Evolutionary conservation across 148 eudicot genomes (phyloP), one percentile per base, ranked within the genome.

Genomic region (Rhododendron griersonianum): DNA sequence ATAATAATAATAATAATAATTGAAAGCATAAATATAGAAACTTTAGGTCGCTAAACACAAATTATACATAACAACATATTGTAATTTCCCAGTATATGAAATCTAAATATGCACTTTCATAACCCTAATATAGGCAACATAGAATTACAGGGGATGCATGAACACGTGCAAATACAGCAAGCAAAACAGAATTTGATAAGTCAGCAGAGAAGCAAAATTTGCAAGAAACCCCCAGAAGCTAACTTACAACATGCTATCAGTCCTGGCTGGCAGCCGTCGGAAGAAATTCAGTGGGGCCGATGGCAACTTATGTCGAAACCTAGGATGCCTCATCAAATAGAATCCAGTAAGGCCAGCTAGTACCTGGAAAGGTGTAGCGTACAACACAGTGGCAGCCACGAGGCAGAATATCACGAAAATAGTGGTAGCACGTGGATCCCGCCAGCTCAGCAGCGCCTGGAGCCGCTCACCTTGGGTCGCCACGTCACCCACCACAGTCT

Each of bases 281-380:
- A 95, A 94, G 92, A 95, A 95, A 57, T 93, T 95, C 47, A 93
- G 59, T 0, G 96, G 95, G 16, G 91, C 83, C 10, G 98, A 39
- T 47, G 97, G 98, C 85, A 91, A 83, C 90, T 88, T 93, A 33
- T 85, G 87, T 3, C 98, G 91, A 10, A 95, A 91, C 87, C 88
- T 93, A 0, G 98, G 98, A 89, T 95, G 98, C 90, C 98, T 92
- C 98, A 95, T 95, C 9, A 74, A 81, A 47, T 91, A 95, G 74
- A 90, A 87, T 73, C 96, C 98, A 8, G 84, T 82, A 74, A 87
- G 3, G 11, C 85, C 86, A 50, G 86, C 90, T 53, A 95, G 63
- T 44, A 91, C 87, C 87, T 91, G 91, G 47, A 94, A 92, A 44
- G 98, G 96, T 1, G 91, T 92, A 6, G 84, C 80, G 82, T 94